Evolutionary conservation across 2,329 filamentous ascomycete species (phyloP).

Genomic region (Orbilia blumenaviensis): DNA sequence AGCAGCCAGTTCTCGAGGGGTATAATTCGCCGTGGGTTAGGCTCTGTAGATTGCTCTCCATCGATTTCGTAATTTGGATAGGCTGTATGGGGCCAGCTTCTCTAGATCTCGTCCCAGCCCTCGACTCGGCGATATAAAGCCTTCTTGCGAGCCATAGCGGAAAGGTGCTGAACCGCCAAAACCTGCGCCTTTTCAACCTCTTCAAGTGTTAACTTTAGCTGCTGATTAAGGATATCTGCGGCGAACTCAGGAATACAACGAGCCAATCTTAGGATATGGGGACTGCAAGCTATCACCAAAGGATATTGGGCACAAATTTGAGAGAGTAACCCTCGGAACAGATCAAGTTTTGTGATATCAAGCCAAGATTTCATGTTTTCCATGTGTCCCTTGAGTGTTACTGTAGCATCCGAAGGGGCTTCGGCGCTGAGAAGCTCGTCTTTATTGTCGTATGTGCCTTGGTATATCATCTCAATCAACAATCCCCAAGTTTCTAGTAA

Average conservation of each 20-base stretch:
- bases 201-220: not conserved
- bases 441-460: slow-evolving; percentile 4
- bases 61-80: too few species aligned
- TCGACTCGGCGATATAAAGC: too few species aligned
- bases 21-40: too few species aligned
- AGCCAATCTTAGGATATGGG: not conserved
- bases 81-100: too few species aligned
- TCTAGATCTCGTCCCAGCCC: too few species aligned
- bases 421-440: not conserved
- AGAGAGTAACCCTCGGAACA: not conserved
- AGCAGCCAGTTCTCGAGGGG: too few species aligned
- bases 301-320: not conserved
- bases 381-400: not conserved
- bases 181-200: not conserved
- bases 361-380: not conserved
- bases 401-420: not conserved
- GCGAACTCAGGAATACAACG: not conserved
- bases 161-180: not conserved
- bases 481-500: not conserved
- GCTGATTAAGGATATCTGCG: not conserved
- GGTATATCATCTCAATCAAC: slow-evolving; percentile 10
- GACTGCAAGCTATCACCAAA: not conserved
- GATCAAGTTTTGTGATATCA: not conserved
- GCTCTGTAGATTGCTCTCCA: too few species aligned
- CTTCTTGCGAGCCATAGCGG: not conserved